phyloP scores from a whole-genome alignment of 2,329 filamentous ascomycete genomes.

The Sporothrix brunneoviolacea region DNA sequence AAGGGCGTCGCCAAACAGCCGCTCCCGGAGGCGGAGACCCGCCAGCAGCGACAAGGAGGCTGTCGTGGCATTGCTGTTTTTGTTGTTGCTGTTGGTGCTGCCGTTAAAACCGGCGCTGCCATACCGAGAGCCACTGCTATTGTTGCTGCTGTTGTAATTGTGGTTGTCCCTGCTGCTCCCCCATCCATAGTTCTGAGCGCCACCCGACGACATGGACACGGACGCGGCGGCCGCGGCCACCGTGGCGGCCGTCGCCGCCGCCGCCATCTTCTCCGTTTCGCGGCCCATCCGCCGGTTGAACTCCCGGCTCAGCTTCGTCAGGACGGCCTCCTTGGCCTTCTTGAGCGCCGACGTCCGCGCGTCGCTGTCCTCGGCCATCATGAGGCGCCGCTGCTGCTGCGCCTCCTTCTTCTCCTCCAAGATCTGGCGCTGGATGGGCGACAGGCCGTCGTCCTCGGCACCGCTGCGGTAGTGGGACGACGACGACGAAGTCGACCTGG shows the following conservation, averaged over 20 bases:
- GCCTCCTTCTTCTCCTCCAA: conserved; percentile 43
- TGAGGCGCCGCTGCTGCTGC: conserved; percentile 38
- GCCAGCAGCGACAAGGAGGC: conserved; percentile 29
- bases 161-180: neutral
- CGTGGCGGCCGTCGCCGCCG: conserved; percentile 6
- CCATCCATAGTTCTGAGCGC: neutral
- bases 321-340: conserved; percentile 54
- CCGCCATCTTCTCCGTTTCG: conserved; percentile 12
- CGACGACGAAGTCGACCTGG: conserved; percentile 5
- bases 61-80: conserved; percentile 4
- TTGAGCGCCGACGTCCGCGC: conserved; percentile 48
- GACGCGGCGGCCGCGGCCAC: conserved; percentile 14
- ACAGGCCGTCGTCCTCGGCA: conserved; percentile 39
- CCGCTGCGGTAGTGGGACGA: conserved; percentile 14
- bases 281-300: conserved; percentile 28
- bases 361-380: conserved; percentile 46
- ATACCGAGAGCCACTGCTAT: conserved; percentile 17
- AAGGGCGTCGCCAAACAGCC: conserved; percentile 30
- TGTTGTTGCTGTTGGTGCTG: neutral
- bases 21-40: conserved; percentile 34
- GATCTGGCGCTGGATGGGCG: conserved; percentile 52
- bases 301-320: conserved; percentile 51
- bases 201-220: conserved; percentile 19
- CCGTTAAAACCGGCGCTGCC: conserved; percentile 6
- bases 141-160: neutral